phyloP scores from a whole-genome alignment of 2,329 filamentous ascomycete genomes.

The Cytospora paraplurivora region DNA sequence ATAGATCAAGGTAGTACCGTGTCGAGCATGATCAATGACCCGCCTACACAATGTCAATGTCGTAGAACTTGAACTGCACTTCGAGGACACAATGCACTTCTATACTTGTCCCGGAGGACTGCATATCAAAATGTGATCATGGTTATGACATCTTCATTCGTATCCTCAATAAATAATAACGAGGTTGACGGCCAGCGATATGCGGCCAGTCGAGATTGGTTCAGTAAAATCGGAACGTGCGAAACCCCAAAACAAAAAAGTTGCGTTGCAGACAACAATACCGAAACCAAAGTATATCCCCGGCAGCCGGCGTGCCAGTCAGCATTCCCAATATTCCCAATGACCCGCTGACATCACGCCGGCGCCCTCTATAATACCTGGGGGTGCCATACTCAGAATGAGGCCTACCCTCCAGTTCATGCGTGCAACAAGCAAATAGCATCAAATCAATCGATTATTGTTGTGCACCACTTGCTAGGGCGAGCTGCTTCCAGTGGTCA shows the following conservation, averaged over 20 bases:
- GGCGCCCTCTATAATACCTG: constrained; percentile 15
- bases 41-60: too few relatives aligned
- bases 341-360: background rate
- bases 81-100: background rate
- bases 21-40: too few relatives aligned
- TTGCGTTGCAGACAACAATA: background rate
- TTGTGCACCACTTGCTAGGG: constrained; percentile 45
- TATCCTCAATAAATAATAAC: background rate
- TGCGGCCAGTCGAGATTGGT: constrained; percentile 20
- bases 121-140: background rate
- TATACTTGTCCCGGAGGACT: background rate
- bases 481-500: constrained; percentile 65
- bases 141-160: background rate
- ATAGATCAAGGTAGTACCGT: too few relatives aligned
- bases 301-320: constrained; percentile 5
- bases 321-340: background rate
- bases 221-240: background rate
- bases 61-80: too few relatives aligned
- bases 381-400: constrained; percentile 15
- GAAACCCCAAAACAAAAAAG: constrained; percentile 6
- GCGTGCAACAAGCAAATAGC: constrained; percentile 9
- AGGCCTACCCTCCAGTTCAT: constrained; percentile 27
- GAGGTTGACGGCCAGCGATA: constrained; percentile 16
- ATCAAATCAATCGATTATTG: constrained; percentile 33
- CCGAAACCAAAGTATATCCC: constrained; percentile 20